Percentiles rank a stretch among this genome's conserved stretches.
phyloP scores from a whole-genome alignment of 2,329 filamentous ascomycete genomes.

The Botrytis tulipae region DNA sequence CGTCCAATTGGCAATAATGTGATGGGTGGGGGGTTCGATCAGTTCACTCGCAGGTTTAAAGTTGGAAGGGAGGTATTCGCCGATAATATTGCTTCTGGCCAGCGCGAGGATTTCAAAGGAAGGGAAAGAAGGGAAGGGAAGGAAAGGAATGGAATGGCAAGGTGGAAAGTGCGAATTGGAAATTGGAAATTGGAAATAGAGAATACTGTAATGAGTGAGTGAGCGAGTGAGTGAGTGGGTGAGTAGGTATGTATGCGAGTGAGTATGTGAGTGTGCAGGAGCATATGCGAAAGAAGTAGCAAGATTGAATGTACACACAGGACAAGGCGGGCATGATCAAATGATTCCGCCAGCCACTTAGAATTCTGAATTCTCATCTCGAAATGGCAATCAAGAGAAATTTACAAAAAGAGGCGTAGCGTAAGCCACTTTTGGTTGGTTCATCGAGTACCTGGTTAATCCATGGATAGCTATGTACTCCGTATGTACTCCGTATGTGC shows the following conservation, averaged over 20 bases:
- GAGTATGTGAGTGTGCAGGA: not conserved
- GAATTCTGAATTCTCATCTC: not conserved
- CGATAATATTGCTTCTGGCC: constrained; percentile 1
- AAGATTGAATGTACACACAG: no score
- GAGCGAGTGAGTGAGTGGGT: not conserved
- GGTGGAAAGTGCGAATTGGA: not conserved
- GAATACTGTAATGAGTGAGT: constrained; percentile 1
- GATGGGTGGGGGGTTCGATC: not conserved
- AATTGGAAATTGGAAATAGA: not conserved
- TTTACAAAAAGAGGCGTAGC: not conserved
- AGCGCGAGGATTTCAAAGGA: constrained; percentile 3
- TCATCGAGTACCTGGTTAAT: not conserved
- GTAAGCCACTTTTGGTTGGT: not conserved
- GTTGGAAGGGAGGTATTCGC: no score
- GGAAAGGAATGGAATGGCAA: not conserved
- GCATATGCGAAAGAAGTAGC: constrained; percentile 2
- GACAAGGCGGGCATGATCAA: not conserved
- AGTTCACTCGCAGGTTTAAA: not conserved
- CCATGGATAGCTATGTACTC: not conserved
- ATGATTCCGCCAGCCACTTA: not conserved
- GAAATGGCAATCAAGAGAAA: constrained; percentile 9
- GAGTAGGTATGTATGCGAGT: not conserved
- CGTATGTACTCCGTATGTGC: not conserved
- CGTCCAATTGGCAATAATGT: constrained; percentile 14
- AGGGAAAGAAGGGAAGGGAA: not conserved